These are phyloP conservation scores for Rosa multiflora DNA, from an alignment of 306 rosid species.

Conservation along the genomic window DNA sequence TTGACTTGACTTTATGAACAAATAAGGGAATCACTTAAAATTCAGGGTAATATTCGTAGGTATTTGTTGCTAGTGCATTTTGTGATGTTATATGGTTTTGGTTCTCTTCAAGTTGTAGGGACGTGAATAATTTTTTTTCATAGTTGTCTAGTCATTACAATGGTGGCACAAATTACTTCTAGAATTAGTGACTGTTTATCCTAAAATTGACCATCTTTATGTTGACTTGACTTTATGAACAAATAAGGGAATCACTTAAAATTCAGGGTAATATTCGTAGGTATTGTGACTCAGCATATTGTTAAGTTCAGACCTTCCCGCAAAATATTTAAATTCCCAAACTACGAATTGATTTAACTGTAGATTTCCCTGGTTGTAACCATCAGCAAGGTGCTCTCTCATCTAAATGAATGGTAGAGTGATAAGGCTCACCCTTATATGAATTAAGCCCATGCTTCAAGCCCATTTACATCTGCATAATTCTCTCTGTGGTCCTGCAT, in stretches of 20 bases:
- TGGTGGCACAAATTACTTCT: background rate
- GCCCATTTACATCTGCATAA: no score
- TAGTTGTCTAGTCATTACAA: background rate
- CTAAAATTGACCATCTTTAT: background rate
- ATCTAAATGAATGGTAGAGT: background rate
- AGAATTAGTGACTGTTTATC: background rate
- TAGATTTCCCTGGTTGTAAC: no score
- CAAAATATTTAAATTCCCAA: background rate
- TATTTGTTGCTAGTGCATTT: background rate
- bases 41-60: background rate
- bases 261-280: background rate
- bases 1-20: background rate
- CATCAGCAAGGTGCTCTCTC: background rate
- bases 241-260: background rate
- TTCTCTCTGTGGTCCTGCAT: no score
- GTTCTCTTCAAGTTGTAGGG: background rate
- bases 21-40: background rate
- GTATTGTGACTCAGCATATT: background rate
- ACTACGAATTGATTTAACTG: background rate
- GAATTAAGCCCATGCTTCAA: no score
- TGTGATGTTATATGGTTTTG: background rate
- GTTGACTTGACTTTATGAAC: background rate
- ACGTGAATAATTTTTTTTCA: background rate
- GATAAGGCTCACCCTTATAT: no score
- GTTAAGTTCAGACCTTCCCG: background rate